Evolutionary conservation across 495 filamentous ascomycete genomes (phyloP).

Genomic region (Tricharina praecox): DNA sequence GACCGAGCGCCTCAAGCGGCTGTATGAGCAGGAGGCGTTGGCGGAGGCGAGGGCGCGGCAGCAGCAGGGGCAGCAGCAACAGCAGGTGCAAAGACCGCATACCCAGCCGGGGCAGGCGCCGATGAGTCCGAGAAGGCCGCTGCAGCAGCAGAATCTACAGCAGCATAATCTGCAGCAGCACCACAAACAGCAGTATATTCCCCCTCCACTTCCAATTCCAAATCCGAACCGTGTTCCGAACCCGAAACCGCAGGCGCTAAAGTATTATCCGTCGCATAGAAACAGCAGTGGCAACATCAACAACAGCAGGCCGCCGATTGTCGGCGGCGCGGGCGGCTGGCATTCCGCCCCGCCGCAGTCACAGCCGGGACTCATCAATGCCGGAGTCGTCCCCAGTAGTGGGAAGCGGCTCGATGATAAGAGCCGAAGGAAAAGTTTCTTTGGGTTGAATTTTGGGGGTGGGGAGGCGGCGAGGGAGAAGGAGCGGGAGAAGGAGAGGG

Average conservation of each 20-base stretch:
- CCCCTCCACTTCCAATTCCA: too few relatives aligned
- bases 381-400: not conserved
- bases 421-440: constrained; percentile 18
- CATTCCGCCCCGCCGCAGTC: not conserved
- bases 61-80: not conserved
- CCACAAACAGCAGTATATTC: too few relatives aligned
- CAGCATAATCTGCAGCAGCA: too few relatives aligned
- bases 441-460: constrained; percentile 23
- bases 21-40: constrained; percentile 40
- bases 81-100: not conserved
- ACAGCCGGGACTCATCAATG: not conserved
- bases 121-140: too few relatives aligned
- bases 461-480: not conserved
- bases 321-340: too few relatives aligned
- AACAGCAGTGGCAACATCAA: too few relatives aligned
- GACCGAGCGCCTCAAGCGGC: constrained; percentile 57
- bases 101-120: too few relatives aligned
- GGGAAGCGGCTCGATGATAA: not conserved
- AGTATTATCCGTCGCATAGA: too few relatives aligned
- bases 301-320: too few relatives aligned
- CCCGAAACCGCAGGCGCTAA: too few relatives aligned
- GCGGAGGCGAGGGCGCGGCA: not conserved
- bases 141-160: too few relatives aligned
- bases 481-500: not conserved
- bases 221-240: too few relatives aligned